Percentiles rank a stretch among this genome's conserved stretches.
Conservation (phyloP, 768 basidiomycete genomes). For the Lactarius tabidus region DNA sequence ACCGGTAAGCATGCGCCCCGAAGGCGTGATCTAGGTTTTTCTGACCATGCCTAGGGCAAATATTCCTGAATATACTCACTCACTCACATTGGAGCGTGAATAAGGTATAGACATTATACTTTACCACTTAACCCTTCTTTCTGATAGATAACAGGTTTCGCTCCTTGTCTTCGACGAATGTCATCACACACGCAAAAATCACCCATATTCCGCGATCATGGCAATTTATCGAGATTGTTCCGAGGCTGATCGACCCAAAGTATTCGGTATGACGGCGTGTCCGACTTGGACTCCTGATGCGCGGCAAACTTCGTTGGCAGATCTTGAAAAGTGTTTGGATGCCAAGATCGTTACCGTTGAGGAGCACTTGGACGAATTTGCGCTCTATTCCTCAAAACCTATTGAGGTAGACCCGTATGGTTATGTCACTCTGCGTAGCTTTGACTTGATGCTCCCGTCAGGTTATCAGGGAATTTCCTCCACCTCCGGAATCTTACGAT, state of each 20-base stretch:
- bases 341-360: slow-evolving; percentile 73
- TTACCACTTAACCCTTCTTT: not conserved
- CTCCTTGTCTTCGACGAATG: slow-evolving; percentile 56
- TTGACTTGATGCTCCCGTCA: not conserved
- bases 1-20: slow-evolving; percentile 49
- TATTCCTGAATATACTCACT: slow-evolving; percentile 73
- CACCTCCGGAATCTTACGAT: slow-evolving; percentile 48
- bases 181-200: slow-evolving; percentile 53
- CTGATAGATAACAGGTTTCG: slow-evolving; percentile 40
- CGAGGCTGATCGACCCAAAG: slow-evolving; percentile 53
- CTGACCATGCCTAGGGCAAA: slow-evolving; percentile 54
- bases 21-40: not conserved
- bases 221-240: slow-evolving; percentile 49
- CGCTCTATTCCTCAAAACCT: slow-evolving; percentile 57
- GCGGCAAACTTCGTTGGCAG: slow-evolving; percentile 55
- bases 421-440: not conserved
- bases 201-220: slow-evolving; percentile 58
- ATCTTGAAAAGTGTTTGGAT: slow-evolving; percentile 67
- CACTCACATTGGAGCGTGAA: slow-evolving; percentile 79
- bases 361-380: slow-evolving; percentile 62
- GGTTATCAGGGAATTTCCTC: slow-evolving; percentile 21
- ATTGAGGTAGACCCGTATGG: slow-evolving; percentile 47
- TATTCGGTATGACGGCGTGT: slow-evolving; percentile 94
- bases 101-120: slow-evolving; percentile 37
- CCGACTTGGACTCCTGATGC: slow-evolving; percentile 81